Base-by-base conservation (phyloP, 1,284 basidiomycete genomes). In the Omphalotus olearius region DNA sequence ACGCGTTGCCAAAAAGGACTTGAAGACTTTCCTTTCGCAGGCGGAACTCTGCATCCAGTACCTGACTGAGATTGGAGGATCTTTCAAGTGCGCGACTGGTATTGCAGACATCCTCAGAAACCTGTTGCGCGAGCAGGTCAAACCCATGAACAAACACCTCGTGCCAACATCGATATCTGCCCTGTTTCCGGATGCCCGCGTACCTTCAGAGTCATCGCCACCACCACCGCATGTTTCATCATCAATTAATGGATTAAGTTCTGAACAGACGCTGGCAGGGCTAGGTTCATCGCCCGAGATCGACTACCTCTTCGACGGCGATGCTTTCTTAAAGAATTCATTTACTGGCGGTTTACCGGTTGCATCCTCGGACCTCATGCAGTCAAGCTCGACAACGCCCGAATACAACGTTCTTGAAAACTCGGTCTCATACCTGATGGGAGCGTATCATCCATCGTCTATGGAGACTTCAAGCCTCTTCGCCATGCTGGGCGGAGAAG, bases 71-170 rank as follows among this genome's bases (percentile, higher is more conserved):
- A 57, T 59, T 30, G 57, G 56, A 11, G 47, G 54, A 41, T 57
- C 57, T 45, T 63, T 58, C 56, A 54, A 58, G 37, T 56, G 56
- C 30, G 57, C 59, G 3, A 49, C 35, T 9, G 50, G 60, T 11
- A 61, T 62, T 41, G 60, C 62, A 11, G 60, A 60, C 33, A 60
- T 59, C n/a, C 63, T 79, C 45, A 63, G 63, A 28, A 60, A 62
- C 13, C 59, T 76, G 14, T 55, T 73, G 48, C 61, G 68, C 20
- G 65, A 69, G 35, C 69, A 71, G 52, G 58, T 73, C 17, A 67
- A 64, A 48, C 70, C 71, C 2, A 13, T 33, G 30, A 33, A 33
- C 4, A 33, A 33, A 9, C 30, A 33, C 13, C 30, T 14, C 6
- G 41, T 26, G 26, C 13, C 41, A 6, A 6, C 41, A 7, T 17